Conservation (phyloP, 1,139 yeast genomes). For the Kodamaea arcana region DNA sequence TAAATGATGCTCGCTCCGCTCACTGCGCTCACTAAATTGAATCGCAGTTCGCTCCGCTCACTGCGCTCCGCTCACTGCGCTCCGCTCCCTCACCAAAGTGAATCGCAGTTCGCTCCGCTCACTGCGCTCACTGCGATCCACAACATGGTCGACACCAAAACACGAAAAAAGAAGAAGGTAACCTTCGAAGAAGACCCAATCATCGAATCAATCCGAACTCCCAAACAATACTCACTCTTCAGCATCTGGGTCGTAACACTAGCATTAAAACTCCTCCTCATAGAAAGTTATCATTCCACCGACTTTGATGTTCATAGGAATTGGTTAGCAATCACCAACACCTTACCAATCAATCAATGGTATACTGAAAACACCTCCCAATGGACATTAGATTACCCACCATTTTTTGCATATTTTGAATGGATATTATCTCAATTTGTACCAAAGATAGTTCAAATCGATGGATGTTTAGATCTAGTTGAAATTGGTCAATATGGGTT, state of each 20-base stretch:
- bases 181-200: not conserved
- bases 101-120: too few relatives aligned
- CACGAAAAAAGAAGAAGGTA: not conserved
- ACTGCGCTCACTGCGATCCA: too few relatives aligned
- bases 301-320: constrained; percentile 97
- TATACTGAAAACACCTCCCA: constrained; percentile 78
- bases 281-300: constrained; percentile 64
- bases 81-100: too few relatives aligned
- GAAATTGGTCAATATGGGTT: constrained; percentile 64
- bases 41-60: too few relatives aligned
- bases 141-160: not conserved
- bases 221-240: constrained; percentile 12
- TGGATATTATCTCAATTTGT: constrained; percentile 71
- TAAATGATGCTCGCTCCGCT: too few relatives aligned
- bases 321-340: constrained; percentile 88
- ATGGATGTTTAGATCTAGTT: constrained; percentile 76
- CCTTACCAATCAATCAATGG: constrained; percentile 78
- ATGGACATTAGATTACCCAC: constrained; percentile 98
- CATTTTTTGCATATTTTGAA: constrained; percentile 94
- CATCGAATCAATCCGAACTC: not conserved
- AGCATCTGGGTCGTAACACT: constrained; percentile 40
- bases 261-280: constrained; percentile 34
- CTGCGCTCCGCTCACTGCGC: too few relatives aligned
- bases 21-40: too few relatives aligned
- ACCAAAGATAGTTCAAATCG: constrained; percentile 57